Conservation (phyloP, 257 asterid species). For the Ophiorrhiza pumila region DNA sequence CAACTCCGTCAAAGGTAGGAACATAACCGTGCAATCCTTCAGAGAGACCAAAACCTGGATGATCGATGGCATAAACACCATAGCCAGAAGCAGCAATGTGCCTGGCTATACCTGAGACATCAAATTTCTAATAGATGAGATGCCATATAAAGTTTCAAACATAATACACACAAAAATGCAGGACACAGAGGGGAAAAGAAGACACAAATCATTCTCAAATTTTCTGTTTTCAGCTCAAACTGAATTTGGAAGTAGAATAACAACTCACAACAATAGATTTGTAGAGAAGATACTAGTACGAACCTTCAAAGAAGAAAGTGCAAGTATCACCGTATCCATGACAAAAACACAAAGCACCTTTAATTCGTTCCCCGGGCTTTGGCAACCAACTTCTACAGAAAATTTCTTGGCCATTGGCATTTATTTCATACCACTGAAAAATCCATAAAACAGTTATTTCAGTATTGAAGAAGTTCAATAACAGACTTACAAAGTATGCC, state of each 20-base stretch:
- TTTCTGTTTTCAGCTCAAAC: background rate
- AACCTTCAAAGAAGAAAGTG: conserved; percentile 99
- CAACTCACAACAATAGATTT: background rate
- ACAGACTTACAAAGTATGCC: background rate
- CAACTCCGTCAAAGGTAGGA: conserved; percentile 71
- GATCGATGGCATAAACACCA: conserved; percentile 93
- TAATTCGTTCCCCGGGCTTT: conserved; percentile 76
- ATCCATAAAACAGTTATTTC: background rate
- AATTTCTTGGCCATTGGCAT: conserved; percentile 74
- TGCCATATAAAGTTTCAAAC: background rate
- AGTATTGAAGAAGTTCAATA: background rate
- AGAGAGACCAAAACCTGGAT: conserved; percentile 97
- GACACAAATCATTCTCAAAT: background rate
- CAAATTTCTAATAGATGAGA: conserved; percentile 3
- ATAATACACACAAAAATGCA: background rate
- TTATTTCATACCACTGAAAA: conserved; percentile 83
- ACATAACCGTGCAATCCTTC: conserved; percentile 95
- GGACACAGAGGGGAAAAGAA: background rate
- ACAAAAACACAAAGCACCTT: conserved; percentile 85
- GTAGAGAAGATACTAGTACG: conserved; percentile 12
- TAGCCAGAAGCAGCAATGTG: conserved; percentile 86
- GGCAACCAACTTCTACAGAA: conserved; percentile 98
- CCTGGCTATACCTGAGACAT: conserved; percentile 78
- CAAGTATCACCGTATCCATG: conserved; percentile 99
- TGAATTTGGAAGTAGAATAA: background rate